phyloP scores from a whole-genome alignment of 352 stramenopile species.

The Pythium apleroticum region DNA sequence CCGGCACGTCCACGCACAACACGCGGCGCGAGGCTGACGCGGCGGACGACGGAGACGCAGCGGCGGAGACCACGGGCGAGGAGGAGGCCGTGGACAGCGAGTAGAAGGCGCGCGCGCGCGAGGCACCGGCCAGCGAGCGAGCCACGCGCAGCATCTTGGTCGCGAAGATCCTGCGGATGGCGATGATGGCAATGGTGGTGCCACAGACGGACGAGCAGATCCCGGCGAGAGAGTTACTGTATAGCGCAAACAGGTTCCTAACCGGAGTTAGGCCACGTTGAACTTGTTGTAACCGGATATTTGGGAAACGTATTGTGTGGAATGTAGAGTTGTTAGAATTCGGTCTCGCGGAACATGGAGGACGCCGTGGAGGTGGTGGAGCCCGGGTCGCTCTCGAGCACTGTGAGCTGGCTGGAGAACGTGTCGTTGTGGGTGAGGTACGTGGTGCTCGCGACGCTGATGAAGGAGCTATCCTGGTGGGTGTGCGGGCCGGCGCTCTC shows the following conservation, averaged over 20 bases:
- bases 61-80: conserved; percentile 2
- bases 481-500: neutral
- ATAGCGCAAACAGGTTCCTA: conserved; percentile 8
- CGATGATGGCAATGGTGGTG: conserved; percentile 46
- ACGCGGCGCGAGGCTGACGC: conserved; percentile 37
- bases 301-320: neutral
- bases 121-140: conserved; percentile 8
- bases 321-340: conserved; percentile 14
- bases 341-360: conserved; percentile 10
- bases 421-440: conserved; percentile 29
- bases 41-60: neutral
- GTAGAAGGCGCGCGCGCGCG: conserved; percentile 15
- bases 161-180: conserved; percentile 19
- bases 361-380: neutral
- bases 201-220: conserved; percentile 30
- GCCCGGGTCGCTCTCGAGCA: conserved; percentile 16
- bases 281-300: neutral
- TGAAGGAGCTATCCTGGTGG: conserved; percentile 18
- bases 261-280: neutral
- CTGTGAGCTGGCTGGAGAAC: conserved; percentile 23
- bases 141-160: neutral
- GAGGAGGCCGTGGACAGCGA: conserved; percentile 10
- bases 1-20: conserved; percentile 61
- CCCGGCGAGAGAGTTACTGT: neutral
- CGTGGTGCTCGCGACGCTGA: conserved; percentile 20